Percentiles rank a stretch among this genome's conserved stretches.
Conservation (phyloP, 2,329 filamentous ascomycete genomes). For the Exophiala mesophila region DNA sequence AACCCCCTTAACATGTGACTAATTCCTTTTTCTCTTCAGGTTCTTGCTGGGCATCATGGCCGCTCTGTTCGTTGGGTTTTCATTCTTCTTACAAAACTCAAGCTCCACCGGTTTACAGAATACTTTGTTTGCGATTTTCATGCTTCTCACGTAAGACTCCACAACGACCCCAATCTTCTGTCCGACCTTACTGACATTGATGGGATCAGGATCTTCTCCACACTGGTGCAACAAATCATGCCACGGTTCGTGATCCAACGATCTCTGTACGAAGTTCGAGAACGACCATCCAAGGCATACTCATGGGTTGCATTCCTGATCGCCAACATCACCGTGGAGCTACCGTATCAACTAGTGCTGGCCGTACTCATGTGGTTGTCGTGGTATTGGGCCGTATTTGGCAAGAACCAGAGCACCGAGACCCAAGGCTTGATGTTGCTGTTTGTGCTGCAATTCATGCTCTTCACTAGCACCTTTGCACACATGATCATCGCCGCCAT, state of each 20-base stretch:
- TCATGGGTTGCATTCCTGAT: constrained; percentile 68
- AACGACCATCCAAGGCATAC: constrained; percentile 68
- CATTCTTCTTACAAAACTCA: constrained; percentile 65
- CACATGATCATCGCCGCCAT: constrained; percentile 77
- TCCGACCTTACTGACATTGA: too few relatives aligned
- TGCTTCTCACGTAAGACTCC: constrained; percentile 54
- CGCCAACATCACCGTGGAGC: constrained; percentile 63
- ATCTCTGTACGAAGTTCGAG: constrained; percentile 61
- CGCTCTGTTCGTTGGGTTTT: constrained; percentile 46
- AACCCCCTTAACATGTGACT: too few relatives aligned
- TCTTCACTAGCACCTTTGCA: constrained; percentile 67
- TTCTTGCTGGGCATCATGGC: constrained; percentile 51
- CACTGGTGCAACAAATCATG: constrained; percentile 40
- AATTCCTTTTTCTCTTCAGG: too few relatives aligned
- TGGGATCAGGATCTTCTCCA: constrained; percentile 51
- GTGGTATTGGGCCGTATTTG: constrained; percentile 69
- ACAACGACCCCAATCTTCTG: too few relatives aligned
- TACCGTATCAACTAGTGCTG: constrained; percentile 62
- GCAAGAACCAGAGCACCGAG: constrained; percentile 53
- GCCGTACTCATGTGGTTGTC: constrained; percentile 63
- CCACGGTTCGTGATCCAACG: constrained; percentile 67
- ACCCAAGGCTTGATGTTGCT: constrained; percentile 42
- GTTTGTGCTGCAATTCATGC: constrained; percentile 68
- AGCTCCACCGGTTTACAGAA: constrained; percentile 64
- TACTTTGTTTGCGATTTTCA: constrained; percentile 65